These are phyloP conservation scores for Mycena leptocephala DNA, from an alignment of 768 basidiomycete genomes.

Conservation along the genomic window DNA sequence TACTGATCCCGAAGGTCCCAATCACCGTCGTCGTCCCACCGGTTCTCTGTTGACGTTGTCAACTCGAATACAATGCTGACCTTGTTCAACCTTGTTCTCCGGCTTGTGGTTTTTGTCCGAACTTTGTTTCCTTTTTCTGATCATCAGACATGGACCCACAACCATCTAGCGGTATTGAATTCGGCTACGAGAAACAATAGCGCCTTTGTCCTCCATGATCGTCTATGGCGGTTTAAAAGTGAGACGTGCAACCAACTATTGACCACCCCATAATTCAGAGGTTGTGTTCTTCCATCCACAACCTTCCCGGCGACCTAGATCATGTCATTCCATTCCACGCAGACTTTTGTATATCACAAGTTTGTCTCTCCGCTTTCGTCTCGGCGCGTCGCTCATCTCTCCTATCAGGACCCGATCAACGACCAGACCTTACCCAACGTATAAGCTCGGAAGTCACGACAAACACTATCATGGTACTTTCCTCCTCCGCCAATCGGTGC, in stretches of 20 bases:
- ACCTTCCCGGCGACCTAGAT: not conserved
- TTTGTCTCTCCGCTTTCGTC: not conserved
- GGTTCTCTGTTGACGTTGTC: not conserved
- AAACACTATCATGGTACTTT: not conserved
- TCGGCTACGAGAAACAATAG: not conserved
- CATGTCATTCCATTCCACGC: not conserved
- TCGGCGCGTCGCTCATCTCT: not conserved
- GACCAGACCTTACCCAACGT: not conserved
- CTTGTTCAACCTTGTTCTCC: constrained; percentile 4
- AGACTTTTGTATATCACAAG: not conserved
- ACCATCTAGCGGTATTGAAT: not conserved
- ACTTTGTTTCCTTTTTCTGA: constrained; percentile 12
- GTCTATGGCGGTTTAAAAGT: not conserved
- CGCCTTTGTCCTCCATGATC: constrained; percentile 9
- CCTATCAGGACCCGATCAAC: not conserved
- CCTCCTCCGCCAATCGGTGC: not conserved
- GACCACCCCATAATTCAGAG: not conserved
- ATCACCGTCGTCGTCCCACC: not conserved
- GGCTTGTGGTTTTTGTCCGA: not conserved
- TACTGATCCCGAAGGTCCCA: not conserved
- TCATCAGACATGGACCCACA: constrained; percentile 26
- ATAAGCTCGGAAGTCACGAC: not conserved
- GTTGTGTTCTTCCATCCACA: not conserved
- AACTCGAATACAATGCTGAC: not conserved
- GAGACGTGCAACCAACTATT: not conserved